A percentile compares a stretch with the other conserved stretches of the same genome.
phyloP scores from a whole-genome alignment of 2,329 filamentous ascomycete species.

The Capronia americana region DNA sequence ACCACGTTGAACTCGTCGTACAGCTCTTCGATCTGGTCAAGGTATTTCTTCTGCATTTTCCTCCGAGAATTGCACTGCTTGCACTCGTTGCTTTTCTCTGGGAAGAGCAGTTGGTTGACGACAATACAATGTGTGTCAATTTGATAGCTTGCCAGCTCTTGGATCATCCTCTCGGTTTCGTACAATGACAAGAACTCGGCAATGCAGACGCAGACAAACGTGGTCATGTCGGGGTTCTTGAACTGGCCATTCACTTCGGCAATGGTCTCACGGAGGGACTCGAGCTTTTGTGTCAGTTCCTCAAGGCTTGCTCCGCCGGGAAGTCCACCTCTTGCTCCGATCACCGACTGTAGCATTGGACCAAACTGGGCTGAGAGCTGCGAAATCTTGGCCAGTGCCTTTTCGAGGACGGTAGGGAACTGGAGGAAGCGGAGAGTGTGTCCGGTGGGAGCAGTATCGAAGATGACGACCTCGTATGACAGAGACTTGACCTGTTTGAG shows the following conservation, averaged over 20 bases:
- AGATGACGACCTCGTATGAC: constrained; percentile 98
- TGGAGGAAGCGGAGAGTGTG: constrained; percentile 98
- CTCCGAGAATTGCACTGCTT: constrained; percentile 93
- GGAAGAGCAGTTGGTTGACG: constrained; percentile 96
- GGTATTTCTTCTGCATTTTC: constrained; percentile 99
- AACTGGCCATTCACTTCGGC: constrained; percentile 96
- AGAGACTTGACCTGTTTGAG: constrained; percentile 99
- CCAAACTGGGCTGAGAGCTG: constrained; percentile 94
- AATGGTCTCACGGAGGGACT: constrained; percentile 90
- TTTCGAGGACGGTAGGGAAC: constrained; percentile 97
- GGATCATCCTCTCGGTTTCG: constrained; percentile 99
- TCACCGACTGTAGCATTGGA: constrained; percentile 90
- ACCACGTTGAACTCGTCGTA: constrained; percentile 99
- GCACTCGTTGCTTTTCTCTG: constrained; percentile 80
- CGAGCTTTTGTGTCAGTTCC: constrained; percentile 93
- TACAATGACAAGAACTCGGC: constrained; percentile 96
- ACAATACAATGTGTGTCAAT: constrained; percentile 98
- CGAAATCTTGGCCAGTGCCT: constrained; percentile 95
- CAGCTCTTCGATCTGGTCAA: constrained; percentile 97
- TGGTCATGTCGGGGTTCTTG: constrained; percentile 94
- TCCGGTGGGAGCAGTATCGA: constrained; percentile 96
- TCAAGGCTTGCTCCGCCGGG: constrained; percentile 92
- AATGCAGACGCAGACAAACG: constrained; percentile 98
- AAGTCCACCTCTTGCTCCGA: constrained; percentile 76
- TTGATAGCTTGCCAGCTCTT: constrained; percentile 88